Evolutionary conservation across 2,329 filamentous ascomycete species (phyloP).

Genomic region (Pyrenophora tritici-repentis): DNA sequence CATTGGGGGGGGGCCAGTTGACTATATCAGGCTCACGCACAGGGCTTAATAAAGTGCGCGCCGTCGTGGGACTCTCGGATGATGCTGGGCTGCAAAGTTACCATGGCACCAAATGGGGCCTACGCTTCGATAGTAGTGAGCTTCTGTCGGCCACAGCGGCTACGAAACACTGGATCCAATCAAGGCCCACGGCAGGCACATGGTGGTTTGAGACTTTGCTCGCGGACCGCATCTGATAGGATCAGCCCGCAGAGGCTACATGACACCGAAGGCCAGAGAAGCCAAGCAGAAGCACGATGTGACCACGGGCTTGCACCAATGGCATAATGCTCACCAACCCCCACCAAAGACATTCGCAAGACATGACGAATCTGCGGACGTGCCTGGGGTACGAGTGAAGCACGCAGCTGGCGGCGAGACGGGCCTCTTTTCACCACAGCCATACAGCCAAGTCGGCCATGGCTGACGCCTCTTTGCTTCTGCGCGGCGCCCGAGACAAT

Average conservation of each 20-base stretch:
- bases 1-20: conserved; percentile 6
- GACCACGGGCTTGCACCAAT: conserved; percentile 26
- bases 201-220: conserved; percentile 27
- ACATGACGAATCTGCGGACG: conserved; percentile 30
- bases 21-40: conserved; percentile 19
- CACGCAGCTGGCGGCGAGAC: conserved; percentile 1
- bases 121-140: not conserved
- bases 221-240: conserved; percentile 27
- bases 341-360: conserved; percentile 23
- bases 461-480: not conserved
- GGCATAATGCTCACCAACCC: conserved; percentile 23
- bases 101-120: not conserved
- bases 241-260: conserved; percentile 8
- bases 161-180: conserved; percentile 42
- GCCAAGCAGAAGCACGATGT: conserved; percentile 14
- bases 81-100: not conserved
- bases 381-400: not conserved
- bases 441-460: conserved; percentile 1
- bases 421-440: conserved; percentile 4
- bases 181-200: conserved; percentile 19
- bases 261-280: conserved; percentile 2
- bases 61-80: conserved; percentile 6
- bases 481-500: conserved; percentile 5
- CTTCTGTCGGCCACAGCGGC: conserved; percentile 27
- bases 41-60: not conserved